A percentile compares a stretch with the other conserved stretches of the same genome.
These are phyloP conservation scores for Pyrrhoderma lamaoense DNA, from an alignment of 1,284 basidiomycete species.

Conservation along the genomic window DNA sequence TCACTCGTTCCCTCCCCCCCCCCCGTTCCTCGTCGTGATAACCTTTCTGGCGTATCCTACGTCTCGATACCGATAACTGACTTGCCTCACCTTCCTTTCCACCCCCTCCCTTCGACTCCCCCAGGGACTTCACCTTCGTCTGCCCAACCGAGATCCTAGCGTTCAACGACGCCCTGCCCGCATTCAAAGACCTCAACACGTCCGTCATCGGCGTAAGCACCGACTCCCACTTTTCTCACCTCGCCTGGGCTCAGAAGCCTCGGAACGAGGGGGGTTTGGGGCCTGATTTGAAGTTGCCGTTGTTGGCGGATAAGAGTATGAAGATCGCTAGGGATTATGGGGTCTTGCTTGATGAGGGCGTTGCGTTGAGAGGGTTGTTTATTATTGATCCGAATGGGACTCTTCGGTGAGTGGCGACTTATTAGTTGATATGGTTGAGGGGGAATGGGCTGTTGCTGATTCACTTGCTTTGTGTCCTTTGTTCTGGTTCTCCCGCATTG, in stretches of 20 bases:
- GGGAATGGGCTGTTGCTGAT: no score
- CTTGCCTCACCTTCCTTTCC: no score
- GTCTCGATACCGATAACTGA: no score
- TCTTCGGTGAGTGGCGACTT: slow-evolving; percentile 58
- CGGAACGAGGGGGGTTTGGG: slow-evolving; percentile 83
- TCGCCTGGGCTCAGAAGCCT: slow-evolving; percentile 77
- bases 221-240: slow-evolving; percentile 83
- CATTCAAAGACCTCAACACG: slow-evolving; percentile 69
- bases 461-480: no score
- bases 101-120: no score
- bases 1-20: no score
- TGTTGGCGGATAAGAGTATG: slow-evolving; percentile 69
- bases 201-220: slow-evolving; percentile 80
- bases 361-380: slow-evolving; percentile 82
- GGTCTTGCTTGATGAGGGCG: slow-evolving; percentile 77
- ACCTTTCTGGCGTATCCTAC: no score
- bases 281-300: slow-evolving; percentile 74
- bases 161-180: slow-evolving; percentile 77
- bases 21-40: no score
- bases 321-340: slow-evolving; percentile 71
- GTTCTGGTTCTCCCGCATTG: no score
- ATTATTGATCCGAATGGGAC: slow-evolving; percentile 85
- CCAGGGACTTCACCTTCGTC: slow-evolving; percentile 79
- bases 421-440: no score
- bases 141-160: slow-evolving; percentile 92